phyloP scores from a whole-genome alignment of 495 filamentous ascomycete genomes.

The Penicillium silybi region DNA sequence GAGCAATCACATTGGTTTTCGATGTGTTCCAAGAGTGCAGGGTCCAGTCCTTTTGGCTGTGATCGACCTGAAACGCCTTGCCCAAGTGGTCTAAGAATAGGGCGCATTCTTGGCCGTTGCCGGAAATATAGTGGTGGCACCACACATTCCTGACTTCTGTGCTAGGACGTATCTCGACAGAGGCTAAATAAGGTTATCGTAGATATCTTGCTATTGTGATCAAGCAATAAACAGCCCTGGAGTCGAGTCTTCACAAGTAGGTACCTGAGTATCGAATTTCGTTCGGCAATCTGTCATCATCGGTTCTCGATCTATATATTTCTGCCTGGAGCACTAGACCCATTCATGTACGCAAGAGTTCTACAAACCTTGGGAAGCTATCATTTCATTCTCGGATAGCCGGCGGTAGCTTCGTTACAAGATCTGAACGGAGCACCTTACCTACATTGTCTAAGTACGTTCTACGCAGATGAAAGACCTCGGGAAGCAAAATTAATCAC shows the following conservation, averaged over 20 bases:
- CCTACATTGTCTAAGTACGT: not conserved
- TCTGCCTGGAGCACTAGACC: not conserved
- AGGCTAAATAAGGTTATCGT: not conserved
- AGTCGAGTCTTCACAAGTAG: no score
- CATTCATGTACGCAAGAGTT: no score
- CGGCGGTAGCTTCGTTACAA: no score
- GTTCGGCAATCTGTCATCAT: no score
- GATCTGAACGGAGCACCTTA: no score
- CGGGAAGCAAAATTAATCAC: not conserved
- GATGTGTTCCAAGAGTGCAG: not conserved
- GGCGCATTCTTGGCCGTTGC: constrained; percentile 11
- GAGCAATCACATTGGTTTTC: not conserved
- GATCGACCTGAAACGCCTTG: constrained; percentile 6
- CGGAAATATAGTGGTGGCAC: constrained; percentile 11
- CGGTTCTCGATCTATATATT: not conserved
- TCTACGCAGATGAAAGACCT: not conserved
- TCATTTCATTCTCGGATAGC: no score
- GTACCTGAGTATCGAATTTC: no score
- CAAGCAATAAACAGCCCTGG: no score
- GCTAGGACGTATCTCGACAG: not conserved
- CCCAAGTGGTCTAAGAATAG: constrained; percentile 18
- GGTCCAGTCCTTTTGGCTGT: not conserved
- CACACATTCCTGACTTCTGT: not conserved
- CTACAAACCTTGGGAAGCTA: no score
- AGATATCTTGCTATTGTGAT: no score